Conservation (phyloP, 2,329 filamentous ascomycete species). For the Aspergillus pseudotamarii region DNA sequence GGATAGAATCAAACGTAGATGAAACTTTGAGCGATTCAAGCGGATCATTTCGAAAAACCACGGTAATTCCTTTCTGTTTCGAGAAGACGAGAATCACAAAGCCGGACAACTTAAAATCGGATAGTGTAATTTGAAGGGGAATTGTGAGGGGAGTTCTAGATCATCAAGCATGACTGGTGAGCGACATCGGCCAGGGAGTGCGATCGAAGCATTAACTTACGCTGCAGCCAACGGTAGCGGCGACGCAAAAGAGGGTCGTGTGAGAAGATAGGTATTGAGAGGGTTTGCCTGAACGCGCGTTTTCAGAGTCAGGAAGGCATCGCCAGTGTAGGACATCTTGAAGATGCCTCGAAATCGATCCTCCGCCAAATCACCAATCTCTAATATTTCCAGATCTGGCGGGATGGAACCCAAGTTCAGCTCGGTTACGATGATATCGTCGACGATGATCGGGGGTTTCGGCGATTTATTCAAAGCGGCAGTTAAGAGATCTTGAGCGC, state of each 20-base stretch:
- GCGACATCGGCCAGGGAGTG: background rate
- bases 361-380: conserved; percentile 96
- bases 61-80: conserved; percentile 91
- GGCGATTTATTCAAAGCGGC: conserved; percentile 95
- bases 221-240: conserved; percentile 89
- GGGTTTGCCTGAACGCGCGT: conserved; percentile 98
- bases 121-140: conserved; percentile 94
- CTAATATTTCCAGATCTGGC: conserved; percentile 92
- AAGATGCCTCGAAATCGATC: conserved; percentile 97
- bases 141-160: conserved; percentile 81
- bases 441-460: conserved; percentile 97
- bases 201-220: conserved; percentile 34
- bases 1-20: conserved; percentile 97
- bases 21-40: conserved; percentile 97
- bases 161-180: conserved; percentile 10
- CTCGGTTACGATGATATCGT: conserved; percentile 98
- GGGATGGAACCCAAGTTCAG: conserved; percentile 94
- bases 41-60: conserved; percentile 97
- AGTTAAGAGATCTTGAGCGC: conserved; percentile 91
- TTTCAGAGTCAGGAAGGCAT: conserved; percentile 92
- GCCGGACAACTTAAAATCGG: conserved; percentile 91
- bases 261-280: conserved; percentile 90
- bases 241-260: conserved; percentile 88
- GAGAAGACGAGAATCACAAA: conserved; percentile 99
- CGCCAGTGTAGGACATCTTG: conserved; percentile 97